These are phyloP conservation scores for Beauveria varroae DNA, from an alignment of 2,329 filamentous ascomycete species.

Conservation along the genomic window DNA sequence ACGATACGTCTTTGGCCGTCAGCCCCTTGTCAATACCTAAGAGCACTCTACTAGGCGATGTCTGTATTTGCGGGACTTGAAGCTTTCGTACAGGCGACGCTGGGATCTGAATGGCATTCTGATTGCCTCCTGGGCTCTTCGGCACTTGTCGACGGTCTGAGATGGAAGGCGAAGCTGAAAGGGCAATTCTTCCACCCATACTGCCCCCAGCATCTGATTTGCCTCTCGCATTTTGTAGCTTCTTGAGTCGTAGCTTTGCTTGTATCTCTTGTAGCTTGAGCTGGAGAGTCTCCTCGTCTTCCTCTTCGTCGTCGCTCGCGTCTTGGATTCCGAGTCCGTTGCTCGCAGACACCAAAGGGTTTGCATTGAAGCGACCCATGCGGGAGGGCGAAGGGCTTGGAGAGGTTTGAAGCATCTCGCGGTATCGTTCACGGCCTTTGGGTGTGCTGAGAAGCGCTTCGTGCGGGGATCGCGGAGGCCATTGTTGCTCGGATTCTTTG, in stretches of 20 bases:
- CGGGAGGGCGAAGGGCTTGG: conserved; percentile 57
- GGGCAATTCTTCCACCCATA: conserved; percentile 14
- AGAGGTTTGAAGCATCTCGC: conserved; percentile 58
- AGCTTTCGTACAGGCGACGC: conserved; percentile 60
- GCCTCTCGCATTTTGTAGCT: conserved; percentile 55
- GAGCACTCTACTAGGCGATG: conserved; percentile 71
- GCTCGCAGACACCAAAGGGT: conserved; percentile 19
- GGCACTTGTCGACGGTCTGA: not conserved
- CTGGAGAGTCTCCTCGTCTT: conserved; percentile 86
- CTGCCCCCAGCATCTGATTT: conserved; percentile 13
- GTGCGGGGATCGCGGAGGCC: conserved; percentile 60
- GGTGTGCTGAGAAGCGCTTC: conserved; percentile 63
- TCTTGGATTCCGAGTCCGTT: conserved; percentile 26
- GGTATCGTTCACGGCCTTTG: conserved; percentile 67
- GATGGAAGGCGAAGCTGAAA: conserved; percentile 4
- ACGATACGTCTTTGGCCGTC: conserved; percentile 71
- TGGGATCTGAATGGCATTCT: conserved; percentile 59
- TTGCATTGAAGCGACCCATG: conserved; percentile 1
- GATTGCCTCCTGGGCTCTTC: conserved; percentile 6
- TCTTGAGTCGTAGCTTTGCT: conserved; percentile 79
- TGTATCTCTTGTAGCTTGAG: conserved; percentile 84
- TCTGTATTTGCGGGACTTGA: conserved; percentile 44
- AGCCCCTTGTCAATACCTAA: conserved; percentile 87
- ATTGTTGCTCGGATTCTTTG: conserved; percentile 44
- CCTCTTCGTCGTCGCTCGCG: conserved; percentile 66